These are phyloP conservation scores for Taiozyma onychis DNA, from an alignment of 1,139 yeast genomes.

Conservation along the genomic window DNA sequence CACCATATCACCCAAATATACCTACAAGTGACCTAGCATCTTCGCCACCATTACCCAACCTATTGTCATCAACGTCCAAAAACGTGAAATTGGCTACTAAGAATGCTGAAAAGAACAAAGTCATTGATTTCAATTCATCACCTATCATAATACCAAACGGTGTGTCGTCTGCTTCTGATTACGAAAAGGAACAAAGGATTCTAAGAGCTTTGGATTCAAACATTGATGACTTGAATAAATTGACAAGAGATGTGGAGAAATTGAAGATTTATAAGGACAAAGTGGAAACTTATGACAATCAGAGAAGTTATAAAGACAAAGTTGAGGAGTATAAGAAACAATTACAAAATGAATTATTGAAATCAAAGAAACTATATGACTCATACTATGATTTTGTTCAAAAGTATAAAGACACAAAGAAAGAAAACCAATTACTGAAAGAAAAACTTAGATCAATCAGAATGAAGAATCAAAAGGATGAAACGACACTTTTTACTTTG, in stretches of 20 bases:
- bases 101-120: conserved; percentile 17
- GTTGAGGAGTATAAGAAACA: conserved; percentile 29
- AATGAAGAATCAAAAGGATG: conserved; percentile 8
- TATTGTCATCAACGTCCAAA: conserved; percentile 14
- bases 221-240: conserved; percentile 21
- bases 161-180: neutral
- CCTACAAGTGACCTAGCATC: conserved; percentile 8
- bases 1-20: conserved; percentile 11
- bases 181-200: conserved; percentile 10
- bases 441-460: conserved; percentile 9
- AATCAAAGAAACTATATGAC: conserved; percentile 28
- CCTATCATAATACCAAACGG: conserved; percentile 5
- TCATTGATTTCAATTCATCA: conserved; percentile 6
- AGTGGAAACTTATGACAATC: neutral
- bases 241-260: conserved; percentile 15
- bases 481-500: conserved; percentile 9
- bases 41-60: conserved; percentile 12
- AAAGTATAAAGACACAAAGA: conserved; percentile 37
- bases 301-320: conserved; percentile 9
- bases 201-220: conserved; percentile 21
- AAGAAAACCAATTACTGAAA: conserved; percentile 8
- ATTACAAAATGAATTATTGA: conserved; percentile 27
- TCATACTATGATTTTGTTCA: conserved; percentile 36
- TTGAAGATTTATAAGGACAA: conserved; percentile 14
- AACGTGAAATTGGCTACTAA: conserved; percentile 18